Evolutionary conservation across 768 basidiomycete species (phyloP).

Genomic region (Panaeolus papilionaceus): DNA sequence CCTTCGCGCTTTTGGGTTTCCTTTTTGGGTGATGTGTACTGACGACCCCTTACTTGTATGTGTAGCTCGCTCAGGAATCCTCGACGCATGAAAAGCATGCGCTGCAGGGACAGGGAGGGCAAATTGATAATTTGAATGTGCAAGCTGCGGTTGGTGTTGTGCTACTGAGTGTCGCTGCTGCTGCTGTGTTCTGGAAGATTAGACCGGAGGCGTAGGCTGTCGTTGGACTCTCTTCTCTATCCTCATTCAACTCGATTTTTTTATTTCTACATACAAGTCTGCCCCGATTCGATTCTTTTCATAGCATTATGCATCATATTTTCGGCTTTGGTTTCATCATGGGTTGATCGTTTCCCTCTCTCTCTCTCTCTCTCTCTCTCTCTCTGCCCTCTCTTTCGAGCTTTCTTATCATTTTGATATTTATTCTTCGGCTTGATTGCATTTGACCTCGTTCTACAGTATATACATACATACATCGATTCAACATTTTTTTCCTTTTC

Average conservation of each 20-base stretch:
- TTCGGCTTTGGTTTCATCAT: background rate
- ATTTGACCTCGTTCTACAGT: background rate
- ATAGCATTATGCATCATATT: background rate
- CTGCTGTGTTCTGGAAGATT: constrained; percentile 76
- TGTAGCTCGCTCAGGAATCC: background rate
- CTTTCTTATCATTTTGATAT: background rate
- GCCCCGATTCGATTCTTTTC: background rate
- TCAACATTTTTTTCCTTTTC: background rate
- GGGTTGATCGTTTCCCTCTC: background rate
- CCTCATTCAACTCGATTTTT: constrained; percentile 3
- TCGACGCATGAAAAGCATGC: constrained; percentile 20
- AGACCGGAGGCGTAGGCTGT: constrained; percentile 42
- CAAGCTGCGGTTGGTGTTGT: constrained; percentile 69
- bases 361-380: background rate
- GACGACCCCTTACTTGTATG: too few species aligned
- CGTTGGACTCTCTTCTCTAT: too few species aligned
- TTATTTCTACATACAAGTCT: background rate
- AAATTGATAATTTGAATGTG: constrained; percentile 39
- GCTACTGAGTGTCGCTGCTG: constrained; percentile 70
- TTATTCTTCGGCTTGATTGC: background rate
- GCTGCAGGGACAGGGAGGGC: background rate
- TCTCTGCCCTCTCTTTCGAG: background rate
- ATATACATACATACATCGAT: background rate
- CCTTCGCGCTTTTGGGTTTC: background rate
- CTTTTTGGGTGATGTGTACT: background rate